phyloP scores from a whole-genome alignment of 345 rosid species.

The Lepidium africanum region DNA sequence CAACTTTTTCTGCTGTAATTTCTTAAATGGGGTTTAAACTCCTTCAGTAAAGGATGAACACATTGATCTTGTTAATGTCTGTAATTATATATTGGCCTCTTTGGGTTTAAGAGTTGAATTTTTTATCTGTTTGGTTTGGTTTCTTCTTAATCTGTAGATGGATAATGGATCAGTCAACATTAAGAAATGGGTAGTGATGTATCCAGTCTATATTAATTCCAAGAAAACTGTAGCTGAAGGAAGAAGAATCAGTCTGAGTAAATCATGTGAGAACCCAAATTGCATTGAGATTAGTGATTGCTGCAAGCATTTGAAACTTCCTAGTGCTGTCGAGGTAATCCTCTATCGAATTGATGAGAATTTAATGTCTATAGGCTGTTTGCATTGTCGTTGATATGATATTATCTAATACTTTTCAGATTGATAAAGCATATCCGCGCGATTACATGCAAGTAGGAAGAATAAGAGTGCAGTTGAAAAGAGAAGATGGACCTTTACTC shows the following conservation, averaged over 20 bases:
- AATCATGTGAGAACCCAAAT: conserved; percentile 84
- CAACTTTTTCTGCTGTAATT: background rate
- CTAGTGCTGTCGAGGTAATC: conserved; percentile 64
- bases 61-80: background rate
- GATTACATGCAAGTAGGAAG: conserved; percentile 95
- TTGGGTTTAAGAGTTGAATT: background rate
- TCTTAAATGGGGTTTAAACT: no score
- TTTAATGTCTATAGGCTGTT: background rate
- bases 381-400: background rate
- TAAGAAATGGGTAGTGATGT: conserved; percentile 78
- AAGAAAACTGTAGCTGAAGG: conserved; percentile 93
- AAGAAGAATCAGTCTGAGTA: conserved; percentile 53
- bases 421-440: conserved; percentile 88
- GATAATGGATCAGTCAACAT: conserved; percentile 34
- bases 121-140: background rate
- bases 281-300: conserved; percentile 81
- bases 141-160: conserved; percentile 23
- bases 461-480: conserved; percentile 71
- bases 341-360: background rate
- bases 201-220: conserved; percentile 81
- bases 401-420: conserved; percentile 19
- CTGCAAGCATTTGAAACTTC: conserved; percentile 66
- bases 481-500: conserved; percentile 67
- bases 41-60: background rate
- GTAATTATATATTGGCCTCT: background rate